Base-by-base conservation (phyloP, 129 eudicot species). In the Apium graveolens region DNA sequence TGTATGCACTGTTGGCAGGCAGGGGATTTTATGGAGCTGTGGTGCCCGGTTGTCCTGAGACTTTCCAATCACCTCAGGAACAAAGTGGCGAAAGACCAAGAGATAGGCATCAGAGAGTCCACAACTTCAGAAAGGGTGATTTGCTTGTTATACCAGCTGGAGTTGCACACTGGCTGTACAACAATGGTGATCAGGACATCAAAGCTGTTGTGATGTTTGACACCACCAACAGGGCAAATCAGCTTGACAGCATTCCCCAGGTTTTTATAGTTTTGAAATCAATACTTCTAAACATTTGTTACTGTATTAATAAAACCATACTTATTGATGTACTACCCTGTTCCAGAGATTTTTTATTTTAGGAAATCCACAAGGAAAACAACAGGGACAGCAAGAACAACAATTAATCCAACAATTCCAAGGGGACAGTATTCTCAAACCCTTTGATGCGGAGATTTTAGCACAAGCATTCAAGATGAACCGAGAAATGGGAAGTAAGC, bases 51-150 rank as follows among this genome's bases (percentile, higher is more conserved):
- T 91, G 97, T 43, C 83, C 97, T 26, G 97, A 89, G 78, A 93
- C 91, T 3, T 93, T 79, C 78, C 89, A 88, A 35, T 85, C 96
- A 17, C 79, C 93, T 4, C 88, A 88, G 76, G 86, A 86, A 74
- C 80, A 76, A 57, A 79, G 81, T 27, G 73, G 73, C 4, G 43
- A 45, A 21, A 11, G 76, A 46, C 34, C n/a, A 16, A 82, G 37
- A 73, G 98, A 93, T 68, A 80, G 86, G 11, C 98, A 91, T 80
- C 98, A 93, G 89, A 91, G 85, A 78, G 79, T 93, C 77, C 83
- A 80, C n/a, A 82, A 80, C 39, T 86, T 91, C 82, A 79, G 55
- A 1, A 74, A 79, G 78, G 98, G 98, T 26, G 96, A 93, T 32
- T 63, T 93, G 34, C 21, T 93, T 2, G 91, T 89, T 37, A 77